These are phyloP conservation scores for Penicillium bialowiezense DNA, from an alignment of 495 filamentous ascomycete species.

Conservation along the genomic window DNA sequence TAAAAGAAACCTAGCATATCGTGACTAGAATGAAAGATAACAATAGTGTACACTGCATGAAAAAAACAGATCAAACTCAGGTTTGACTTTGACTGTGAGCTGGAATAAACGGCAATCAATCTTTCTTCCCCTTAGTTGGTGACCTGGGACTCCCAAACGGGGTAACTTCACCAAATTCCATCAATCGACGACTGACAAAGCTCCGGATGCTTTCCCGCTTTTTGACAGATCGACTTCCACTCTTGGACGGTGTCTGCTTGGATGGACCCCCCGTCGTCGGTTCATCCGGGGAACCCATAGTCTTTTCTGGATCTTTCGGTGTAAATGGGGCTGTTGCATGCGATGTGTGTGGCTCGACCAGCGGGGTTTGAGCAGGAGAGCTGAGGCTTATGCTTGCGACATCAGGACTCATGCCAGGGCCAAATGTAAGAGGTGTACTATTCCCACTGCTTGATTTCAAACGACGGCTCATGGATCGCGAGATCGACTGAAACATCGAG, in stretches of 20 bases:
- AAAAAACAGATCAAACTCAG: too few relatives aligned
- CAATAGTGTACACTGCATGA: too few relatives aligned
- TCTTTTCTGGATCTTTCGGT: too few relatives aligned
- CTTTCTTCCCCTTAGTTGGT: background rate
- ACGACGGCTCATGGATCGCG: slow-evolving; percentile 35
- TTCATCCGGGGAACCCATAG: background rate
- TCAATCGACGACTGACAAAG: slow-evolving; percentile 19
- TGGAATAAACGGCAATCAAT: background rate
- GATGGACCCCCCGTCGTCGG: background rate
- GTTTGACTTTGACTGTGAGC: too few relatives aligned
- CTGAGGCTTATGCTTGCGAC: background rate
- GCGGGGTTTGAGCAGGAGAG: too few relatives aligned
- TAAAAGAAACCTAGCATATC: too few relatives aligned
- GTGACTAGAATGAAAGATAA: too few relatives aligned
- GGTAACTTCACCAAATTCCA: slow-evolving; percentile 2
- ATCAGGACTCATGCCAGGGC: slow-evolving; percentile 6
- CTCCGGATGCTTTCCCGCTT: slow-evolving; percentile 17
- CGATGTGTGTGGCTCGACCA: too few relatives aligned
- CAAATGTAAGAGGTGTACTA: slow-evolving; percentile 26
- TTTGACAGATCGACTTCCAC: slow-evolving; percentile 4
- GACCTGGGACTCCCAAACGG: background rate
- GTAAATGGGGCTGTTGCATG: too few relatives aligned
- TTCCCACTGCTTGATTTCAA: slow-evolving; percentile 31
- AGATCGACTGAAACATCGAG: slow-evolving; percentile 31
- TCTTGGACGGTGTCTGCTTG: slow-evolving; percentile 2